Percentiles rank a stretch among this genome's conserved stretches.
phyloP scores from a whole-genome alignment of 306 rosid species.

The Citrullus amarus region DNA sequence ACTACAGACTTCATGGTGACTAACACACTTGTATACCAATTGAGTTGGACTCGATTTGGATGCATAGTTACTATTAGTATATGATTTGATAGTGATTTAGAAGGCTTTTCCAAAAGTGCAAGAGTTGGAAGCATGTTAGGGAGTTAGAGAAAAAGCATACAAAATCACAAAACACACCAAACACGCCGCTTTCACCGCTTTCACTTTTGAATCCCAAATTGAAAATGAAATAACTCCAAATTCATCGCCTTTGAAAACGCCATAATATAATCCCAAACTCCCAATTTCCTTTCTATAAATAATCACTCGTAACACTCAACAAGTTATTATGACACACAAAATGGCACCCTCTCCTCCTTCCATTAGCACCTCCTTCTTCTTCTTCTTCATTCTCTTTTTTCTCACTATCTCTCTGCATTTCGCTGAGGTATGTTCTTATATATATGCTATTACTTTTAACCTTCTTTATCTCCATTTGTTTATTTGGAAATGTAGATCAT shows the following conservation, averaged over 20 bases:
- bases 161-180: not conserved
- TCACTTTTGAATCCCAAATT: not conserved
- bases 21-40: too few species aligned
- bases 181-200: not conserved
- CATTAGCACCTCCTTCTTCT: slow-evolving; percentile 25
- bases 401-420: slow-evolving; percentile 35
- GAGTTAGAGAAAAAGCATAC: not conserved
- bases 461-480: not conserved
- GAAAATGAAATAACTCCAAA: not conserved
- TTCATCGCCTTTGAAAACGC: not conserved
- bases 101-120: not conserved
- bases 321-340: not conserved
- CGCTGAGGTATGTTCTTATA: slow-evolving; percentile 34
- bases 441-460: not conserved
- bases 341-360: slow-evolving; percentile 16
- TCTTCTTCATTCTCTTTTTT: slow-evolving; percentile 49
- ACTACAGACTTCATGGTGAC: too few species aligned
- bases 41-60: too few species aligned
- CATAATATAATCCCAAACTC: not conserved
- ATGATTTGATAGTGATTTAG: not conserved
- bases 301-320: not conserved
- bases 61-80: too few species aligned
- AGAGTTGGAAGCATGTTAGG: not conserved
- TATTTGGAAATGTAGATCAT: too few species aligned
- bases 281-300: not conserved